Conservation (phyloP, 2,329 filamentous ascomycete genomes). For the Colletotrichum sp. region DNA sequence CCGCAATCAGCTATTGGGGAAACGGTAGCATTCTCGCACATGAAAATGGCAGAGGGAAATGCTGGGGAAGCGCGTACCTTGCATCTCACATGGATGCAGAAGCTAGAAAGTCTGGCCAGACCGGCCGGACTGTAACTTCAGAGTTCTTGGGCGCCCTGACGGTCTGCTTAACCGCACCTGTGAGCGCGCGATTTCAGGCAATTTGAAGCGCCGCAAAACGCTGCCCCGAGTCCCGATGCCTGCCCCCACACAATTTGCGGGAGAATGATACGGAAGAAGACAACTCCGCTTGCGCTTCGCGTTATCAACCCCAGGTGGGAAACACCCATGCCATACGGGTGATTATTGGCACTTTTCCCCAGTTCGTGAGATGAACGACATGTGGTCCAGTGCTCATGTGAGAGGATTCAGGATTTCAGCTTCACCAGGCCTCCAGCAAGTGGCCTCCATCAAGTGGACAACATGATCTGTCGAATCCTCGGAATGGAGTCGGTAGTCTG, state of each 20-base stretch:
- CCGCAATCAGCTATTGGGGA: not conserved
- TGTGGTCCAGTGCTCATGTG: not conserved
- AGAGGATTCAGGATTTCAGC: not conserved
- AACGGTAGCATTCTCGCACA: slow-evolving; percentile 3
- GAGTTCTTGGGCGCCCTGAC: not conserved
- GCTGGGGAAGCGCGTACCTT: slow-evolving; percentile 19
- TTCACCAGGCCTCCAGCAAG: not conserved
- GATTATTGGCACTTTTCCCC: not conserved
- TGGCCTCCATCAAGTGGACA: not conserved
- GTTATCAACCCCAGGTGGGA: not conserved
- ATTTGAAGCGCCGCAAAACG: slow-evolving; percentile 16
- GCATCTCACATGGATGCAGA: slow-evolving; percentile 9
- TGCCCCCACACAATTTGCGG: slow-evolving; percentile 1
- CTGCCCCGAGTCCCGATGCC: slow-evolving; percentile 11
- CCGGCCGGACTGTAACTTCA: not conserved
- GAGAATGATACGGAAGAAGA: not conserved
- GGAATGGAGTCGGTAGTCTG: not conserved
- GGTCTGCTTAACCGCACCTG: slow-evolving; percentile 9
- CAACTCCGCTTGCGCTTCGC: slow-evolving; percentile 7
- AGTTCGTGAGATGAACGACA: not conserved
- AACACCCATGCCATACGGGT: not conserved
- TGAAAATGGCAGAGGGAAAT: not conserved
- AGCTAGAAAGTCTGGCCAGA: not conserved
- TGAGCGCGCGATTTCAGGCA: slow-evolving; percentile 9
- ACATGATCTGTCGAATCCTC: not conserved